These are phyloP conservation scores for Neurospora sublineolata DNA, from an alignment of 495 filamentous ascomycete genomes.

Conservation along the genomic window DNA sequence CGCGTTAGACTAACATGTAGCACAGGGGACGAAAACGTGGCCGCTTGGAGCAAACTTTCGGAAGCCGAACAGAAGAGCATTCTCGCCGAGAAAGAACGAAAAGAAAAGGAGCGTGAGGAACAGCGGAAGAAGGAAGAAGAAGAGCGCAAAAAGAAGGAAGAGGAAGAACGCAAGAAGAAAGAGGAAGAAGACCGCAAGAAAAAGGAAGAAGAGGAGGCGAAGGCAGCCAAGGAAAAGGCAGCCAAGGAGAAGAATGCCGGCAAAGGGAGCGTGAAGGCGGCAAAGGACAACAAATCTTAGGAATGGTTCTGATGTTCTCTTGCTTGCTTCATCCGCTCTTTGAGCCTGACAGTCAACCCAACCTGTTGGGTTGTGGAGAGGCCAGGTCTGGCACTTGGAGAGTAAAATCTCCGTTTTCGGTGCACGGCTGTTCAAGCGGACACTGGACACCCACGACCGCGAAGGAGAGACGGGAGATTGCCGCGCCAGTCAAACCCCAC, in stretches of 20 bases:
- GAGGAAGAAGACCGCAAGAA: conserved; percentile 1
- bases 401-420: neutral
- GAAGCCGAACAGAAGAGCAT: conserved; percentile 37
- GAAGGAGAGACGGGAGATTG: neutral
- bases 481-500: neutral
- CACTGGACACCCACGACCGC: neutral
- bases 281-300: neutral
- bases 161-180: conserved; percentile 9
- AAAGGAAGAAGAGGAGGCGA: conserved; percentile 3
- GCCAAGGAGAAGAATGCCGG: conserved; percentile 5
- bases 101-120: conserved; percentile 15
- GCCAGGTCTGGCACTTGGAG: neutral
- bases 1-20: neutral
- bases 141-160: conserved; percentile 7
- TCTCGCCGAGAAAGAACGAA: conserved; percentile 29
- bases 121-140: conserved; percentile 14
- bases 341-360: neutral
- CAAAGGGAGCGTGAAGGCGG: neutral
- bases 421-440: neutral
- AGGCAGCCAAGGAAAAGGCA: neutral
- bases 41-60: conserved; percentile 33
- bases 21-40: conserved; percentile 36
- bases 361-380: neutral
- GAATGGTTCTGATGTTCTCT: neutral
- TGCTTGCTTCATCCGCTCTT: neutral